These are phyloP conservation scores for Cyberlindnera saturnus DNA, from an alignment of 805 yeast genomes.

Conservation along the genomic window DNA sequence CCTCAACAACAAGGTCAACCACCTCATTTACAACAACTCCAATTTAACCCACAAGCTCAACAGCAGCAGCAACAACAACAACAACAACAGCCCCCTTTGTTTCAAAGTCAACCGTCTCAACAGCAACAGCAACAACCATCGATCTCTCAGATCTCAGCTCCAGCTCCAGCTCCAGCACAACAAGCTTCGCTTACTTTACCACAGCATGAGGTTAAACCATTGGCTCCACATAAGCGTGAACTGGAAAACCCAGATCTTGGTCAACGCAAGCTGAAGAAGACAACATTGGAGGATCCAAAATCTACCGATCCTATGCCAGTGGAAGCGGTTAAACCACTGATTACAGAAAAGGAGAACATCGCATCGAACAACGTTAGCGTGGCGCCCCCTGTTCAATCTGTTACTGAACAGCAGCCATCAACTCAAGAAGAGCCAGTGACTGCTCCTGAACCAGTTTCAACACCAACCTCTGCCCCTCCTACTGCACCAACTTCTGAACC, in stretches of 20 bases:
- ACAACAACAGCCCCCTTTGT: slow-evolving; percentile 1
- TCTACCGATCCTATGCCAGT: neutral
- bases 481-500: slow-evolving; percentile 4
- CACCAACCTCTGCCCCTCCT: neutral
- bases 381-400: neutral
- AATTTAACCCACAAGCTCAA: slow-evolving; percentile 25
- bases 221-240: slow-evolving; percentile 12
- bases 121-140: slow-evolving; percentile 1
- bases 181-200: neutral
- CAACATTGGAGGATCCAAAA: neutral
- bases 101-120: neutral
- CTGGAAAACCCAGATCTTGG: slow-evolving; percentile 9
- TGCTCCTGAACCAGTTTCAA: neutral
- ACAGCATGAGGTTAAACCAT: slow-evolving; percentile 4
- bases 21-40: slow-evolving; percentile 18
- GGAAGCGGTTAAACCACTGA: no score
- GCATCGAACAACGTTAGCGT: neutral
- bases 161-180: slow-evolving; percentile 9
- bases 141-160: neutral
- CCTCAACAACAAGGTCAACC: slow-evolving; percentile 19
- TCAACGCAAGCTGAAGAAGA: slow-evolving; percentile 8
- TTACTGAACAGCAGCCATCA: neutral
- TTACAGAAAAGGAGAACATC: neutral
- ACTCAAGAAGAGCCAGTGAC: neutral
- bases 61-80: slow-evolving; percentile 17